Base-by-base conservation (phyloP, 768 basidiomycete species). In the Daedalea quercina region DNA sequence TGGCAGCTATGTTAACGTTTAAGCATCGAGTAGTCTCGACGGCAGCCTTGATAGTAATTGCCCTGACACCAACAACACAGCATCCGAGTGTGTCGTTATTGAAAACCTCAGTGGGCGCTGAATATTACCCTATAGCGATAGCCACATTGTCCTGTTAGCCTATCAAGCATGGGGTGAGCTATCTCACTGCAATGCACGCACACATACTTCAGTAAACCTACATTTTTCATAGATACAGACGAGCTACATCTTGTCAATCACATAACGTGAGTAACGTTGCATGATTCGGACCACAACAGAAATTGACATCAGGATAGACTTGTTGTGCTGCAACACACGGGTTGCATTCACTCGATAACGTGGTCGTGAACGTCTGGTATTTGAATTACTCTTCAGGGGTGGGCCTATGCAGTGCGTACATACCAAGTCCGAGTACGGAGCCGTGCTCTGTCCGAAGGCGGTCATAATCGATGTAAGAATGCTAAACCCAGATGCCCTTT, bases 401-500 rank as follows among this genome's bases (percentile, higher is more conserved):
- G 19, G 44, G 9, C 28, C 44, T 2, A 9, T 57, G n/a, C 40
- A 34, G 24, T 61, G 60, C 44, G 40, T 28, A 4, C 25, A 52
- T 17, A 57, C 48, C 9, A 33, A 24, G 4, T 23, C 8, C 17
- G 13, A 20, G 13, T 46, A 40, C 23, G 19, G 23, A 2, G 9
- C 56, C 1, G 9, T 54, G 2, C 50, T 48, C 0, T 52, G 26
- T 26, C 61, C 61, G 0, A 23, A 48, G 12, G 55, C 57, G 9
- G 48, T 46, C 1, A 47, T 60, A n/a, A 31, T 58, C 2, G 61
- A 62, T 34, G 61, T 62, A 24, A 28, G 61, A 46, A 20, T 19
- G 1, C 17, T 17, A 6, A 11, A 22, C 24, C 15, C n/a, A 17
- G 15, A 20, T 3, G 33, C 24, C n/a, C 17, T 23, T 23, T 24